phyloP scores from a whole-genome alignment of 768 basidiomycete species.

The Pleurotus cornucopiae region DNA sequence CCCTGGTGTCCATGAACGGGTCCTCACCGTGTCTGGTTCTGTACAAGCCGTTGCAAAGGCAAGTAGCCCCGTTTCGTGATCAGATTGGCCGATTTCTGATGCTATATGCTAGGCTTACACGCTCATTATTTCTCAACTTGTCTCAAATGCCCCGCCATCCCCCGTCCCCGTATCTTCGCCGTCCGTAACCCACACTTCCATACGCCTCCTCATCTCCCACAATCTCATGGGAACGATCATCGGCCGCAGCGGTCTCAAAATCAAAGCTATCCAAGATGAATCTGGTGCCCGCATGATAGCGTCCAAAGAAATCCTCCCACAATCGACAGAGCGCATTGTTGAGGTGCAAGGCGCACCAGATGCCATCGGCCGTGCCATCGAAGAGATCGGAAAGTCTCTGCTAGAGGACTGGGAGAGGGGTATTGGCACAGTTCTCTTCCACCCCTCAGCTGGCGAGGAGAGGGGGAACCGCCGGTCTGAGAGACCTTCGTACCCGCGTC shows the following conservation, averaged over 20 bases:
- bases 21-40: slow-evolving; percentile 89
- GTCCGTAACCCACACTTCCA: slow-evolving; percentile 77
- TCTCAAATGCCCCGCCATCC: slow-evolving; percentile 74
- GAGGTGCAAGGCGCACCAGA: slow-evolving; percentile 95
- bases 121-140: slow-evolving; percentile 89
- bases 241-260: slow-evolving; percentile 93
- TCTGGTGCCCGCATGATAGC: slow-evolving; percentile 98
- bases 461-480: slow-evolving; percentile 49
- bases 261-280: slow-evolving; percentile 96
- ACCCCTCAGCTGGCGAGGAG: slow-evolving; percentile 84
- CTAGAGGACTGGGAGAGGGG: slow-evolving; percentile 97
- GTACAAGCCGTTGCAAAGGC: slow-evolving; percentile 94
- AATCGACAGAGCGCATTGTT: slow-evolving; percentile 98
- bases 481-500: slow-evolving; percentile 55
- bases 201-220: slow-evolving; percentile 97
- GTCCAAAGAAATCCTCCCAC: slow-evolving; percentile 97
- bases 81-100: slow-evolving; percentile 13
- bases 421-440: slow-evolving; percentile 91
- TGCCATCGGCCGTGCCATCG: slow-evolving; percentile 87
- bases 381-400: slow-evolving; percentile 93
- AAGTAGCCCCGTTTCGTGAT: slow-evolving; percentile 9
- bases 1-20: slow-evolving; percentile 95
- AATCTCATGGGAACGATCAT: slow-evolving; percentile 99
- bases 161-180: slow-evolving; percentile 64
- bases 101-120: slow-evolving; percentile 73